Evolutionary conservation across 768 basidiomycete species (phyloP).

Genomic region (Lyophyllum atratum): DNA sequence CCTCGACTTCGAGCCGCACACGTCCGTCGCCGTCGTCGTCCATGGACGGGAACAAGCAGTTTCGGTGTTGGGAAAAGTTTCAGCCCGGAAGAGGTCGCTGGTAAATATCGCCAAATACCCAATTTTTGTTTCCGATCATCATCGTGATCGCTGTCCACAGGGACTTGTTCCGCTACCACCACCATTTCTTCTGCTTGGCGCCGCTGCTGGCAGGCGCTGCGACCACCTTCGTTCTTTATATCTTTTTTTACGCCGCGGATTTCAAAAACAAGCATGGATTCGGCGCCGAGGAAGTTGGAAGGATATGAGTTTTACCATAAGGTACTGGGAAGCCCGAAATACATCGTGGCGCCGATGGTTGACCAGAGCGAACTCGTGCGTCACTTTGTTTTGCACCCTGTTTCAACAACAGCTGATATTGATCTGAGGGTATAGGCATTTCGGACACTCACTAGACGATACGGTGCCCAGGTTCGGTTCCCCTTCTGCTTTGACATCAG

Average conservation of each 20-base stretch:
- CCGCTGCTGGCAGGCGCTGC: neutral
- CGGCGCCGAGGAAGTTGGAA: slow-evolving; percentile 42
- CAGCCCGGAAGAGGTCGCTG: neutral
- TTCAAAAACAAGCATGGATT: neutral
- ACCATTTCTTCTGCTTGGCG: slow-evolving; percentile 7
- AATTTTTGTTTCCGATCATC: neutral
- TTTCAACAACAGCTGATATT: neutral
- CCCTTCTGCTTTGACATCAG: neutral
- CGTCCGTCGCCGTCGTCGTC: neutral
- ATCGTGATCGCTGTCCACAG: neutral
- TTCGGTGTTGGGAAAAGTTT: neutral
- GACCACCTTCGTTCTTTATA: neutral
- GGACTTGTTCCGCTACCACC: neutral
- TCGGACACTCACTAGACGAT: slow-evolving; percentile 79
- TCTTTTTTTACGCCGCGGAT: neutral
- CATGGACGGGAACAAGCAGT: neutral
- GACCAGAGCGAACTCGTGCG: slow-evolving; percentile 95
- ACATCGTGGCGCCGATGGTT: slow-evolving; percentile 97
- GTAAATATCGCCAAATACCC: neutral
- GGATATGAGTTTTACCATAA: slow-evolving; percentile 86
- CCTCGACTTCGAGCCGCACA: neutral
- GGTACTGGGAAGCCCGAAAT: slow-evolving; percentile 83
- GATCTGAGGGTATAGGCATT: slow-evolving; percentile 63
- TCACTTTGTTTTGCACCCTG: slow-evolving; percentile 9
- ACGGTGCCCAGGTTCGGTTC: slow-evolving; percentile 72